phyloP scores from a whole-genome alignment of 2,329 filamentous ascomycete species.

The Exophiala dermatitidis region DNA sequence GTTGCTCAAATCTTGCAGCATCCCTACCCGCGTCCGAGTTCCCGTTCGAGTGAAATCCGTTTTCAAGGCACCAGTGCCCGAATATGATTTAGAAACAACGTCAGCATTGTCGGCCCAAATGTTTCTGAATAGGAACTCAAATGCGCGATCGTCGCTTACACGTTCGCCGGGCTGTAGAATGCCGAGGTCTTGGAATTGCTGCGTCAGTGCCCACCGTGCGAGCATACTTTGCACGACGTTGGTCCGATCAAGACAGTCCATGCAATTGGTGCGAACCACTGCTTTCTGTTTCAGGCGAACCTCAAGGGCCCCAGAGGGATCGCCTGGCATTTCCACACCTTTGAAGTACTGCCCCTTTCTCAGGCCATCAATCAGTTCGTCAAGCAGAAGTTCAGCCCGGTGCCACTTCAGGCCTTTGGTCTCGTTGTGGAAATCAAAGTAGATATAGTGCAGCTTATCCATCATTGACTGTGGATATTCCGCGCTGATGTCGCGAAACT shows the following conservation, averaged over 20 bases:
- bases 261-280: slow-evolving; percentile 95
- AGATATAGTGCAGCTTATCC: slow-evolving; percentile 88
- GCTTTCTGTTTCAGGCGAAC: slow-evolving; percentile 74
- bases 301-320: slow-evolving; percentile 64
- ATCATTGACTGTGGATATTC: slow-evolving; percentile 53
- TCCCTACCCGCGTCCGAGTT: slow-evolving; percentile 74
- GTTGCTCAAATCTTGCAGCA: slow-evolving; percentile 78
- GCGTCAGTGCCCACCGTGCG: slow-evolving; percentile 77
- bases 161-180: slow-evolving; percentile 68
- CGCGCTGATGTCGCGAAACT: slow-evolving; percentile 61
- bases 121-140: slow-evolving; percentile 90
- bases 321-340: slow-evolving; percentile 74
- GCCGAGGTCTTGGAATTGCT: slow-evolving; percentile 79
- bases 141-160: slow-evolving; percentile 70
- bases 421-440: slow-evolving; percentile 98
- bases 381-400: slow-evolving; percentile 76
- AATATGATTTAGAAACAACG: slow-evolving; percentile 85
- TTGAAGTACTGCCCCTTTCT: slow-evolving; percentile 84
- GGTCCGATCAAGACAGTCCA: slow-evolving; percentile 96
- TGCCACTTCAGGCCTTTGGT: slow-evolving; percentile 94
- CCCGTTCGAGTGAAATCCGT: slow-evolving; percentile 96
- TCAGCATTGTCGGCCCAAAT: slow-evolving; percentile 98
- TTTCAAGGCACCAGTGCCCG: slow-evolving; percentile 93
- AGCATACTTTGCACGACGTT: slow-evolving; percentile 98
- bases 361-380: slow-evolving; percentile 70